These are phyloP conservation scores for Hirschfeldia incana DNA, from an alignment of 345 rosid genomes.

Conservation along the genomic window DNA sequence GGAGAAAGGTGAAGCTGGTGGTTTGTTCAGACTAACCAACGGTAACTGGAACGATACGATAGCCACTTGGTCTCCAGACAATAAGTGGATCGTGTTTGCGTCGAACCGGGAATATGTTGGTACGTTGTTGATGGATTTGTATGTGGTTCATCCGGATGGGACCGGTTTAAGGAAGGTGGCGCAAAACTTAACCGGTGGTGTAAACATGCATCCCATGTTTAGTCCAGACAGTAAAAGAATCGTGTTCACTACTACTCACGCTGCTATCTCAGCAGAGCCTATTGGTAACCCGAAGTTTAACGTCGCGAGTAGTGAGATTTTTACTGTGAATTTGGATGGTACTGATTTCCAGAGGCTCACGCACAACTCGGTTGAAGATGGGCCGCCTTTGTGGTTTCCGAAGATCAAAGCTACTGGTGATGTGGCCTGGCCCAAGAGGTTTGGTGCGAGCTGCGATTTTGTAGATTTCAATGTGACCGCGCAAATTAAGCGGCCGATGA, in stretches of 20 bases:
- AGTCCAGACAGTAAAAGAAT: constrained; percentile 70
- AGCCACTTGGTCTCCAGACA: constrained; percentile 87
- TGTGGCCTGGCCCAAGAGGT: constrained; percentile 49
- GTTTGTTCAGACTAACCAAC: constrained; percentile 59
- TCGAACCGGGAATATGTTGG: constrained; percentile 72
- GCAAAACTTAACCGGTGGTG: constrained; percentile 54
- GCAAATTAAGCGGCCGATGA: constrained; percentile 5
- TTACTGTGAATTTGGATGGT: constrained; percentile 68
- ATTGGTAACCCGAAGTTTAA: constrained; percentile 73
- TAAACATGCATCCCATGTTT: constrained; percentile 73
- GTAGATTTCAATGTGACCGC: constrained; percentile 55
- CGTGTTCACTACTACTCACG: constrained; percentile 70
- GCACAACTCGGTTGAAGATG: constrained; percentile 81
- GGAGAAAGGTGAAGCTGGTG: constrained; percentile 54
- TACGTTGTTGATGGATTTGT: constrained; percentile 63
- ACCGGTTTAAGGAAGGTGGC: constrained; percentile 66
- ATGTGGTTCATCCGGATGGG: constrained; percentile 76
- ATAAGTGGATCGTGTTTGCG: constrained; percentile 72
- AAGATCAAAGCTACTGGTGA: constrained; percentile 50
- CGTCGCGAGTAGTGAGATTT: constrained; percentile 86
- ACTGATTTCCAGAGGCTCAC: constrained; percentile 73
- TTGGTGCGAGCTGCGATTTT: constrained; percentile 50
- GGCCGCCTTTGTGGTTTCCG: constrained; percentile 74
- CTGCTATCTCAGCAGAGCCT: constrained; percentile 78
- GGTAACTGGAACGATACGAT: constrained; percentile 88